Evolutionary conservation across 148 eudicot genomes (phyloP), one percentile per base, ranked within the genome.

Genomic region (Talinum fruticosum): DNA sequence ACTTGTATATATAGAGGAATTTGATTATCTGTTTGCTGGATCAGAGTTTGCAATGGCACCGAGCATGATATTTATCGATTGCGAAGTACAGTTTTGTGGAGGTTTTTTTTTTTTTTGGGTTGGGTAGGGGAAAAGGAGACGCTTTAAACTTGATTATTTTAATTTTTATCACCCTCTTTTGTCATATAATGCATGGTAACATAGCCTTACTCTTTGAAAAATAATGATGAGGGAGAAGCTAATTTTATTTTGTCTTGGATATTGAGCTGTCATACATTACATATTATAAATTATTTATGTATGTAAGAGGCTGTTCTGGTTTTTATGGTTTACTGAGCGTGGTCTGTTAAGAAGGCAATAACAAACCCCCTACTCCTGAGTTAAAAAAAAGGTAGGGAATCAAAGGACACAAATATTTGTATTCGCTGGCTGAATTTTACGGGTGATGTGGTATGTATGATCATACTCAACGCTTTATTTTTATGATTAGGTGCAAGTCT

Each of bases 401-500:
- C 2, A 24, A 1, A 23, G 7, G 10, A 24, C 7, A 38, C 28
- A 41, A 26, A 24, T 15, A 4, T 35, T 28, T 6, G 5, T 16
- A 1, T 24, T 71, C 8, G 34, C 49, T 24, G 10, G 32, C 29
- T 71, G 74, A 71, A 38, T 38, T 70, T 44, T 32, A 10, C 24
- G n/a, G 30, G 15, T 13, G 13, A n/a, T 71, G 10, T 24, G 10
- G 53, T 38, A 10, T 32, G 44, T 41, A 24, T 10, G 35, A 47
- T 69, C 53, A 54, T 66, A 71, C 47, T 33, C 45, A 44, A 41
- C 12, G 12, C 28, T 72, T 34, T 45, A 10, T 45, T 80, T 44
- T 72, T 78, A n/a, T 18, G 76, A 73, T 74, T 82, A 91, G 96
- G 81, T 94, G 98, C 80, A 90, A 88, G 69, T 89, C 97, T 36